Evolutionary conservation across 495 filamentous ascomycete genomes (phyloP), one percentile per base, ranked within the genome.

Genomic region (Aspergillus saccharolyticus): DNA sequence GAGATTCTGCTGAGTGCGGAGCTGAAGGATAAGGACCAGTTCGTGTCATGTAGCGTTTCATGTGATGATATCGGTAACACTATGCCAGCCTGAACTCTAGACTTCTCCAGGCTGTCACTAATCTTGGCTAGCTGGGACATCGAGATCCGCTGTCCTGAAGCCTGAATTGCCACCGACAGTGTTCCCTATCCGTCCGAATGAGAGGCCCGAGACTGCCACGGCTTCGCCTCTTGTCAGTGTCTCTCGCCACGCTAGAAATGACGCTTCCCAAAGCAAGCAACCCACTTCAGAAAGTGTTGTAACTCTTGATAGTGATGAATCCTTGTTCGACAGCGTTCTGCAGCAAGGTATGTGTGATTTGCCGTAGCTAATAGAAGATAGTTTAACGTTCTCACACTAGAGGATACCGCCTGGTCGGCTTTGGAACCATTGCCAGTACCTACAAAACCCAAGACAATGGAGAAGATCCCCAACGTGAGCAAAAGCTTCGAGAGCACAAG

Each of bases 21-120:
- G 0, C 62, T 96, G 44, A 78, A 75, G 9, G 72, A 65, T 8
- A 59, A 74, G 10, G 78, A 77, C 9, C 84, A 93, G 46, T 73
- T 67, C 16, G 76, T 97, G 44, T 73, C 72, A 20, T 94, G 89
- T 57, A 83, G 90, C 69, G 79, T 90, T 14, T 89, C 88, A 72
- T 97, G 94, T 61, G 93, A 97, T 69, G 88, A 90, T 42, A 89
- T 97, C 59, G 90, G 85, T 87, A 12, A 39, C 6, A 12, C 4
- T 12, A 67, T 62, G 73, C 60, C 0, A 2, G 7, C 28, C 22
- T n/a, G n/a, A n/a, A n/a, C 18, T 9, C 30, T 19, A 1, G 6
- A 50, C 16, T 3, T 1, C 12, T 17, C 18, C n/a, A n/a, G 44
- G 5, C 20, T 16, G 0, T 25, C 24, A 5, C 56, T 68, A 25